phyloP scores from a whole-genome alignment of 2,329 filamentous ascomycete species.

The Aspergillus tamarii region DNA sequence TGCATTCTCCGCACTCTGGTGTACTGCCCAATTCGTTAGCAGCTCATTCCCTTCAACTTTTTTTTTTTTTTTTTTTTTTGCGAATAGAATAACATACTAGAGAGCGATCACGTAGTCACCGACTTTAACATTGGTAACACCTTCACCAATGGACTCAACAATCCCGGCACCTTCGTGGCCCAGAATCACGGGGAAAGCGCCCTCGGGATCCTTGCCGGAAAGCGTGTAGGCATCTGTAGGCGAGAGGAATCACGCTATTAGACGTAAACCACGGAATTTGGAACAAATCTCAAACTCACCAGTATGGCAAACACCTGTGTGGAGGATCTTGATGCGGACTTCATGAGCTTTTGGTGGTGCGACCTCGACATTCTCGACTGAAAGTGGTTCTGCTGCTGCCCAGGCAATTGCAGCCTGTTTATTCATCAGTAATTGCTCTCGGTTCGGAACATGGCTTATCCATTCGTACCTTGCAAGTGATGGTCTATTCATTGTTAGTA shows the following conservation, averaged over 20 bases:
- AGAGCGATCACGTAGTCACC: slow-evolving; percentile 90
- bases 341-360: slow-evolving; percentile 86
- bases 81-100: slow-evolving; percentile 61
- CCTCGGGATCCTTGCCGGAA: slow-evolving; percentile 96
- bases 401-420: slow-evolving; percentile 84
- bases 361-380: slow-evolving; percentile 91
- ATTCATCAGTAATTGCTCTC: not conserved
- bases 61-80: not conserved
- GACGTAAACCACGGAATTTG: not conserved
- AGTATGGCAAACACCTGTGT: slow-evolving; percentile 98
- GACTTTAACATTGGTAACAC: slow-evolving; percentile 89
- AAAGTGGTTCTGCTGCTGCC: slow-evolving; percentile 89
- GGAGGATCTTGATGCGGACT: slow-evolving; percentile 94
- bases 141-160: slow-evolving; percentile 91
- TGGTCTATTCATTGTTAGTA: slow-evolving; percentile 66
- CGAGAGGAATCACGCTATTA: not conserved
- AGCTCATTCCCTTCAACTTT: too few species aligned
- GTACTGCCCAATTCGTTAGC: slow-evolving; percentile 61
- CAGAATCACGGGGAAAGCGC: slow-evolving; percentile 84
- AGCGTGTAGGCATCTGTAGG: slow-evolving; percentile 85
- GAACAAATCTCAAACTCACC: slow-evolving; percentile 53
- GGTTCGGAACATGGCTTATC: not conserved
- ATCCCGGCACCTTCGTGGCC: slow-evolving; percentile 91
- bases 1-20: slow-evolving; percentile 95
- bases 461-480: slow-evolving; percentile 76